A percentile compares a stretch with the other conserved stretches of the same genome.
These are phyloP conservation scores for Nemania sp. DNA, from an alignment of 2,329 filamentous ascomycete species.

Conservation along the genomic window DNA sequence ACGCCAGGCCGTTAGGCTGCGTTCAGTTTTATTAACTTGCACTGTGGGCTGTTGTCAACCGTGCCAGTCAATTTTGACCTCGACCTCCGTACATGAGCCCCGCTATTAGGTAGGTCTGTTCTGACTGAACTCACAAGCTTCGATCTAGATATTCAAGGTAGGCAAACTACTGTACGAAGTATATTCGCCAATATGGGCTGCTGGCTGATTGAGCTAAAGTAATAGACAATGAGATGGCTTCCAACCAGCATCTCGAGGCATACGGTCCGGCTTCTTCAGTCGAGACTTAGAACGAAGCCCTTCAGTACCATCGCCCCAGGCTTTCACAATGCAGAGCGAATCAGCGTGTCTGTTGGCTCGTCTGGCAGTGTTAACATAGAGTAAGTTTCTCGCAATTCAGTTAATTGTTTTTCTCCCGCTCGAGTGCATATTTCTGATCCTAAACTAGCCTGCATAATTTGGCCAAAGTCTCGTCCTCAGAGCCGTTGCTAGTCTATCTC, in stretches of 20 bases:
- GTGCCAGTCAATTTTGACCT: too few species aligned
- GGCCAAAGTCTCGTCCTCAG: constrained; percentile 50
- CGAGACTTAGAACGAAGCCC: constrained; percentile 29
- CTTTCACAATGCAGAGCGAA: constrained; percentile 53
- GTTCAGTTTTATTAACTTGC: too few species aligned
- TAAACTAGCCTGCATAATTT: constrained; percentile 63
- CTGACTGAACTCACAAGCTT: too few species aligned
- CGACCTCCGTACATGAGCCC: too few species aligned
- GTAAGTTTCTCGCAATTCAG: constrained; percentile 53
- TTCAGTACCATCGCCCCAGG: constrained; percentile 42
- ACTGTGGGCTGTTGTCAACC: too few species aligned
- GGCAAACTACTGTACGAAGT: too few species aligned
- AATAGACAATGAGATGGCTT: constrained; percentile 38
- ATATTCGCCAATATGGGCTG: too few species aligned
- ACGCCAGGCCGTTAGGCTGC: too few species aligned
- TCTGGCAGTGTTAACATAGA: constrained; percentile 64
- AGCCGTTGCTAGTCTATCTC: constrained; percentile 67
- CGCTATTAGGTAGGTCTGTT: too few species aligned
- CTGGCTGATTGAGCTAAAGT: too few species aligned
- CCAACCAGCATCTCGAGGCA: constrained; percentile 30
- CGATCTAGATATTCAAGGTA: too few species aligned
- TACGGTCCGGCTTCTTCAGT: constrained; percentile 25
- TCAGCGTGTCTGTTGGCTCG: constrained; percentile 62
- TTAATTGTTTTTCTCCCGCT: not conserved
- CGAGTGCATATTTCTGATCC: constrained; percentile 39